Evolutionary conservation across 2,329 filamentous ascomycete species (phyloP).

Genomic region (Apiospora koreana): DNA sequence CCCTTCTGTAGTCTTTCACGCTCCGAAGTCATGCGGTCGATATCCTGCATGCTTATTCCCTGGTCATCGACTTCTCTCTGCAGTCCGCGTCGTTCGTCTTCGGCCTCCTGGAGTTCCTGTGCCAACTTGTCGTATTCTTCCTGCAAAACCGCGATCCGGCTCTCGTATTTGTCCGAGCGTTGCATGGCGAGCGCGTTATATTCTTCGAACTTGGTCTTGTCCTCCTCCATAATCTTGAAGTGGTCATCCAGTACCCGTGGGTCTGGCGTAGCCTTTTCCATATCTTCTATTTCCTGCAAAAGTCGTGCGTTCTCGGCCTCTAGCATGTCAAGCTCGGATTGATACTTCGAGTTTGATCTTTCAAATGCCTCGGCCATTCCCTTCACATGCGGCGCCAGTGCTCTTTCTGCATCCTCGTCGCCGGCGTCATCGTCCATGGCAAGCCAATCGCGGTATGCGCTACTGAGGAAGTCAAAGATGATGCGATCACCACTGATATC

Average conservation of each 20-base stretch:
- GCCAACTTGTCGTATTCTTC: constrained; percentile 81
- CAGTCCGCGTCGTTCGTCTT: constrained; percentile 77
- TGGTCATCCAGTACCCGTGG: constrained; percentile 83
- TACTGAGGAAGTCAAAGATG: constrained; percentile 88
- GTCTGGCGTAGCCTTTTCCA: constrained; percentile 84
- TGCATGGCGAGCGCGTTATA: constrained; percentile 85
- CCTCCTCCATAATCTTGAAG: constrained; percentile 92
- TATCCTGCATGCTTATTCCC: constrained; percentile 96
- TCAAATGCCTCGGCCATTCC: constrained; percentile 89
- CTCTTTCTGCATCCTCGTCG: constrained; percentile 78
- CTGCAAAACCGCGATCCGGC: constrained; percentile 77
- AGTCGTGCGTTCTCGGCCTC: constrained; percentile 84
- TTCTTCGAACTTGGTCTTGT: constrained; percentile 91
- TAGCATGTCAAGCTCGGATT: constrained; percentile 79
- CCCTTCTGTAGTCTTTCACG: constrained; percentile 89
- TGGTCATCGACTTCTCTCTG: constrained; percentile 89
- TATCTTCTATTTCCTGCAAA: constrained; percentile 81
- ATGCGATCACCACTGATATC: constrained; percentile 90
- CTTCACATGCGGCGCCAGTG: constrained; percentile 81
- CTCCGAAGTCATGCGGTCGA: constrained; percentile 97
- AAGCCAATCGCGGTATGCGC: constrained; percentile 91
- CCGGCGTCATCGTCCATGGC: constrained; percentile 86
- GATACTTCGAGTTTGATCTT: constrained; percentile 78
- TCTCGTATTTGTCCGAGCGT: constrained; percentile 87
- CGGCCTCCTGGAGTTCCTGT: constrained; percentile 73